A percentile compares a stretch with the other conserved stretches of the same genome.
phyloP scores from a whole-genome alignment of 345 rosid genomes.

The Salix udensis region DNA sequence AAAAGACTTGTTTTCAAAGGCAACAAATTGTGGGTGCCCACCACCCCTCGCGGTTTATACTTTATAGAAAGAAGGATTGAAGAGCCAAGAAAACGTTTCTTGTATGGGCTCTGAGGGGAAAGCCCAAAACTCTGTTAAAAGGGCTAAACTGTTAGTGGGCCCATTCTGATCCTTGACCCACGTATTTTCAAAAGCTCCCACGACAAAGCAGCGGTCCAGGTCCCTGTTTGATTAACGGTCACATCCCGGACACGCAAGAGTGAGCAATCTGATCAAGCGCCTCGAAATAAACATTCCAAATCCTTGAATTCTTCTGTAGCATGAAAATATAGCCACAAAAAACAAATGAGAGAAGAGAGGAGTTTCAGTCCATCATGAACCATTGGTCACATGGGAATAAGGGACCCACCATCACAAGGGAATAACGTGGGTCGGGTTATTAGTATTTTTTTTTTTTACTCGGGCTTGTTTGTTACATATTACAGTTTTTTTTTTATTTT shows the following conservation, averaged over 20 bases:
- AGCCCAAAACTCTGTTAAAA: neutral
- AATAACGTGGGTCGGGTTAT: neutral
- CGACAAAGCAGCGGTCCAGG: conserved; percentile 10
- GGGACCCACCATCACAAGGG: neutral
- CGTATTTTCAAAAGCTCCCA: neutral
- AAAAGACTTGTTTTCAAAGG: too few relatives aligned
- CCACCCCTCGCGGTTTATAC: too few relatives aligned
- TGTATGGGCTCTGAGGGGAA: neutral
- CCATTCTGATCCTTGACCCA: neutral
- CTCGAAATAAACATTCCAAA: neutral
- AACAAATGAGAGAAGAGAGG: neutral
- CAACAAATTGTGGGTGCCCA: too few relatives aligned
- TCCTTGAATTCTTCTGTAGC: neutral
- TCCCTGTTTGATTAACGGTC: conserved; percentile 47
- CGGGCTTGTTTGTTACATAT: too few relatives aligned
- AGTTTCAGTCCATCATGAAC: neutral
- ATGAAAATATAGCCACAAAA: neutral
- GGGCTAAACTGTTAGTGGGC: neutral
- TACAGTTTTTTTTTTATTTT: too few relatives aligned
- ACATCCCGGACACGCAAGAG: conserved; percentile 37
- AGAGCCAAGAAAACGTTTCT: neutral
- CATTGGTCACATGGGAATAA: neutral
- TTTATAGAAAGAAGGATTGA: neutral
- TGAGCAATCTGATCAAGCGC: conserved; percentile 7
- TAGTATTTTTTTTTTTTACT: too few relatives aligned